Evolutionary conservation across 2,329 filamentous ascomycete species (phyloP), one percentile per base, ranked within the genome.

Genomic region (Arthrobotrys megalospora): DNA sequence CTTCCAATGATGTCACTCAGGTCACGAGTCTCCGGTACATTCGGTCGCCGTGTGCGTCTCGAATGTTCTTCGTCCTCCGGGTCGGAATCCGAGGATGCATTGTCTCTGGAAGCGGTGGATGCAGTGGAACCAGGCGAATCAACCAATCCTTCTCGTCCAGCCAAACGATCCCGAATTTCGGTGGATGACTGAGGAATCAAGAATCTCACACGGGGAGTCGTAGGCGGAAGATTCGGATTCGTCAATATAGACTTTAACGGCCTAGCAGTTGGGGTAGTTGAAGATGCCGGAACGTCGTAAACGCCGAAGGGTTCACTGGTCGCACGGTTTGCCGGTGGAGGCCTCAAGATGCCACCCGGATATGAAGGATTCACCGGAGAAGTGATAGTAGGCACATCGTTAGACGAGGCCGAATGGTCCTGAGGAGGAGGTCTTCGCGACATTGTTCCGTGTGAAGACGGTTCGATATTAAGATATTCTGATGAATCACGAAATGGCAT

Each of bases 41-140:
- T 55, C 19, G 32, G 38, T 32, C 67, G 32, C 32, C 66, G 28
- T 5, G 60, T 14, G 1, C 24, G 62, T 38, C n/a, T 60, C 12
- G 66, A 8, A n/a, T 50, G 19, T 41, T 65, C 60, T 12, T 60
- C 47, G 1, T 41, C 50, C 16, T 64, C 38, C 34, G 7, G 55
- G n/a, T 71, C 73, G 36, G 75, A 78, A 43, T 72, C 75, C 32
- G 66, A 78, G 14, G 63, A 50, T 38, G n/a, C 62, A 64, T 47
- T 36, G 16, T 58, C 75, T 43, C 75, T 58, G 3, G 75, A 72
- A 0, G 60, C 12, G 10, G 58, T 67, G 11, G 75, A 78, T 47
- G 75, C 60, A 5, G 67, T 78, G 32, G 75, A 78, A 21, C 58
- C 75, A 41, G 75, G 75, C 14, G 75, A 78, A 62, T 78, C 75